Conservation (phyloP, 225 moss, liverwort and hornwort genomes). For the Asterella californica region DNA sequence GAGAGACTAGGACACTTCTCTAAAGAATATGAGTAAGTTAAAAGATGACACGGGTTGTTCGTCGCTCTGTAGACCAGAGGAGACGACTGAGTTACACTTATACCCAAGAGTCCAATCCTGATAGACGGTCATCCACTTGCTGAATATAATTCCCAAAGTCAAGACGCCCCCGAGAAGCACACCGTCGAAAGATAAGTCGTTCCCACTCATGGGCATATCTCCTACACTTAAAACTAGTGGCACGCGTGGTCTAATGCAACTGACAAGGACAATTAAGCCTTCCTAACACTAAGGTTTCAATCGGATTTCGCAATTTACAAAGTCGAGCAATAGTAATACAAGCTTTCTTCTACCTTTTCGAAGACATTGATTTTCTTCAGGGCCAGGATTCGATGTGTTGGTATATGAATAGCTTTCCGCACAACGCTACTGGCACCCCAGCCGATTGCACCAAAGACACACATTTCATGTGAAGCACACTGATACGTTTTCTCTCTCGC, state of each 20-base stretch:
- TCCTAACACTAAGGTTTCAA: not conserved
- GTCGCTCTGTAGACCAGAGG: too few species aligned
- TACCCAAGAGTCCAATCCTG: too few species aligned
- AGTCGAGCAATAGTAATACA: not conserved
- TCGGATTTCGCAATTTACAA: not conserved
- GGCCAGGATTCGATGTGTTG: slow-evolving; percentile 94
- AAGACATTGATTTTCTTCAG: slow-evolving; percentile 99
- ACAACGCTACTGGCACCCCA: slow-evolving; percentile 99
- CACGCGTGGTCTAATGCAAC: not conserved
- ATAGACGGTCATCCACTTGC: too few species aligned
- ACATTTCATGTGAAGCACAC: slow-evolving; percentile 99
- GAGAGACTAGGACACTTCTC: not conserved
- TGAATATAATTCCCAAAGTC: not conserved
- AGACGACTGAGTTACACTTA: too few species aligned
- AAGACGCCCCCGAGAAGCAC: not conserved
- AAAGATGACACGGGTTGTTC: not conserved
- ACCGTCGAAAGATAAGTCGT: not conserved
- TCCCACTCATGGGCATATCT: not conserved
- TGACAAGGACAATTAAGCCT: not conserved
- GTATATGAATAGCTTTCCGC: slow-evolving; percentile 95
- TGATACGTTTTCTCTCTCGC: slow-evolving; percentile 84
- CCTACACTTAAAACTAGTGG: not conserved
- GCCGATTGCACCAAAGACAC: slow-evolving; percentile 94
- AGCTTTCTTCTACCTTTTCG: slow-evolving; percentile 59
- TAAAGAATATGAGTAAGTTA: not conserved